Percentiles rank a stretch among this genome's conserved stretches.
Evolutionary conservation across 1,139 yeast genomes (phyloP).

Genomic region (Yamadazyma sp.): DNA sequence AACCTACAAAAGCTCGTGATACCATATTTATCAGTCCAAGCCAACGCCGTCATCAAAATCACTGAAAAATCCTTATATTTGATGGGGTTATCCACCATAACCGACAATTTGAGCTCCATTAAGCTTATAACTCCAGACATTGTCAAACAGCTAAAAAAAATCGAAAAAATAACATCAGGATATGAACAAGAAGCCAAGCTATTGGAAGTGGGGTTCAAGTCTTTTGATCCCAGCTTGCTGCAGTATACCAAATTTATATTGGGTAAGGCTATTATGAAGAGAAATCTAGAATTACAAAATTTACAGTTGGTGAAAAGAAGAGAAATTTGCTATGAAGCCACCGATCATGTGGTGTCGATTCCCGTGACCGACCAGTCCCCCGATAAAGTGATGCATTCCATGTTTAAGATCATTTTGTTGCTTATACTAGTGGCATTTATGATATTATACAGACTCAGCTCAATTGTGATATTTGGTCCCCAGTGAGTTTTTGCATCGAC

Average conservation of each 20-base stretch:
- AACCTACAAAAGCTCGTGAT: constrained; percentile 40
- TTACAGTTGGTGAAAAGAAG: constrained; percentile 40
- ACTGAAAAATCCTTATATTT: constrained; percentile 26
- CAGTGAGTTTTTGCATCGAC: no score
- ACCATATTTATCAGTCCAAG: constrained; percentile 34
- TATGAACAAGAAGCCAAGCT: constrained; percentile 35
- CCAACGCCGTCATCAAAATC: constrained; percentile 27
- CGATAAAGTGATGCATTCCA: background rate
- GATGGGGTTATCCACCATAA: constrained; percentile 28
- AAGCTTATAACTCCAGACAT: constrained; percentile 22
- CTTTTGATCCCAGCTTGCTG: constrained; percentile 36
- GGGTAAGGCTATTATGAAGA: constrained; percentile 44
- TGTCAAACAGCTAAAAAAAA: constrained; percentile 30
- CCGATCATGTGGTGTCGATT: constrained; percentile 44
- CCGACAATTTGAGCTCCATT: constrained; percentile 24
- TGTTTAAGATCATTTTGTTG: background rate
- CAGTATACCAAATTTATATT: constrained; percentile 40
- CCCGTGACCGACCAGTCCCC: constrained; percentile 35
- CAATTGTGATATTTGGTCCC: background rate
- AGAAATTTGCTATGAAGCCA: constrained; percentile 43
- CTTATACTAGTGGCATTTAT: background rate
- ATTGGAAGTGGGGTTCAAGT: constrained; percentile 28
- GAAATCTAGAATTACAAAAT: constrained; percentile 28
- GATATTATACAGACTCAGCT: background rate
- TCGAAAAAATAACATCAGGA: constrained; percentile 40